These are phyloP conservation scores for Mesembryanthemum crystallinum DNA, from an alignment of 148 eudicot genomes.

Conservation along the genomic window DNA sequence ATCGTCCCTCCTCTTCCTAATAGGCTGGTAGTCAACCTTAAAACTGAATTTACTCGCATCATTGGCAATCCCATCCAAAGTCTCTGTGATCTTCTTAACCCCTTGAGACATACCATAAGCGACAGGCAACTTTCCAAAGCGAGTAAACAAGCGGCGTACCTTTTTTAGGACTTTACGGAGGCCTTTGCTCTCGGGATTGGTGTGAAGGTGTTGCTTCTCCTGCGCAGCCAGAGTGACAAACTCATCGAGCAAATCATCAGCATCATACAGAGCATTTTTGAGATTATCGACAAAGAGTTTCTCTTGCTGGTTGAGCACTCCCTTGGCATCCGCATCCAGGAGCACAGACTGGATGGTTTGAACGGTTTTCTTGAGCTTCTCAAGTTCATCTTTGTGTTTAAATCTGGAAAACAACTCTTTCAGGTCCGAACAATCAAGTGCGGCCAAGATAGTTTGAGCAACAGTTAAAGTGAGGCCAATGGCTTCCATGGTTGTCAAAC, in stretches of 20 bases:
- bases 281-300: neutral
- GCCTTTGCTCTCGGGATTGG: too few species aligned
- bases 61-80: too few species aligned
- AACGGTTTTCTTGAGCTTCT: neutral
- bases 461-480: too few species aligned
- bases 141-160: neutral
- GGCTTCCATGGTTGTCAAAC: too few species aligned
- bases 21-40: too few species aligned
- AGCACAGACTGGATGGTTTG: neutral
- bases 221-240: neutral
- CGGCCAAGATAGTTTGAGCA: neutral
- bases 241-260: constrained; percentile 10
- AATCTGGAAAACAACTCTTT: too few species aligned
- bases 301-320: neutral
- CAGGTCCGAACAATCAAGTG: neutral
- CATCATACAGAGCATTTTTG: neutral
- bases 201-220: too few species aligned
- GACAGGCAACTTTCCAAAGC: neutral
- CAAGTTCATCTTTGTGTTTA: neutral
- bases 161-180: too few species aligned
- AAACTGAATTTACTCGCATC: too few species aligned
- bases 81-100: too few species aligned
- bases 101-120: neutral
- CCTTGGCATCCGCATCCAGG: neutral
- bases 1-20: too few species aligned